Evolutionary conservation across 495 filamentous ascomycete species (phyloP).

Genomic region (Xylaria acuta): DNA sequence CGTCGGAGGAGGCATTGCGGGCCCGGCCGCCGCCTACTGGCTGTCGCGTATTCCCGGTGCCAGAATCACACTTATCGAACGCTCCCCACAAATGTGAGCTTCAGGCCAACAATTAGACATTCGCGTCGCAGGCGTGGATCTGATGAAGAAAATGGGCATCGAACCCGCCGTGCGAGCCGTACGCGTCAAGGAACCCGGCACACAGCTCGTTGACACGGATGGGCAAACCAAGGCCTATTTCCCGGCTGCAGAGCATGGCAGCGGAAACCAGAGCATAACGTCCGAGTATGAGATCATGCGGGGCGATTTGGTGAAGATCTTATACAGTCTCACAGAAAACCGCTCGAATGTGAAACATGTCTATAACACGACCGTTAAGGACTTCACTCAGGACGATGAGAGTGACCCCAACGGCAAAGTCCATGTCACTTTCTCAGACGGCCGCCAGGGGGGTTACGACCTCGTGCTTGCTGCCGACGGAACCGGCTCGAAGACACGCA

Average conservation of each 20-base stretch:
- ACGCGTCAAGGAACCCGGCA: slow-evolving; percentile 49
- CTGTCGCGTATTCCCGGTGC: slow-evolving; percentile 54
- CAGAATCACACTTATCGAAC: slow-evolving; percentile 60
- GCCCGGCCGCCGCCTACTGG: slow-evolving; percentile 59
- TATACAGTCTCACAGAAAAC: slow-evolving; percentile 53
- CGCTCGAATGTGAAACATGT: slow-evolving; percentile 49
- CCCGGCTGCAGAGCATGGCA: slow-evolving; percentile 46
- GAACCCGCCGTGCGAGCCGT: slow-evolving; percentile 50
- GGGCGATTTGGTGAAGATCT: slow-evolving; percentile 55
- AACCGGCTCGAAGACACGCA: slow-evolving; percentile 48
- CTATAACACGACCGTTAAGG: slow-evolving; percentile 46
- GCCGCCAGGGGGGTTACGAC: slow-evolving; percentile 47
- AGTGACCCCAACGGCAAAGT: slow-evolving; percentile 37
- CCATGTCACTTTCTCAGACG: slow-evolving; percentile 48
- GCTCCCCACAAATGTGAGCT: slow-evolving; percentile 50
- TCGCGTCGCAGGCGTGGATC: slow-evolving; percentile 51
- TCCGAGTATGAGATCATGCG: slow-evolving; percentile 65
- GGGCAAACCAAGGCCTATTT: slow-evolving; percentile 49
- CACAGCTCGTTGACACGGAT: slow-evolving; percentile 48
- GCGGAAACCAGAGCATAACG: slow-evolving; percentile 51
- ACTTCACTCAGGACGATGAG: slow-evolving; percentile 36
- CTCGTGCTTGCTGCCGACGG: slow-evolving; percentile 61
- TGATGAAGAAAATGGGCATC: slow-evolving; percentile 61
- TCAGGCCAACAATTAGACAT: slow-evolving; percentile 63
- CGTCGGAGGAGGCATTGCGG: slow-evolving; percentile 45